Evolutionary conservation across 345 rosid species (phyloP).

Genomic region (Ailanthus altissimus): DNA sequence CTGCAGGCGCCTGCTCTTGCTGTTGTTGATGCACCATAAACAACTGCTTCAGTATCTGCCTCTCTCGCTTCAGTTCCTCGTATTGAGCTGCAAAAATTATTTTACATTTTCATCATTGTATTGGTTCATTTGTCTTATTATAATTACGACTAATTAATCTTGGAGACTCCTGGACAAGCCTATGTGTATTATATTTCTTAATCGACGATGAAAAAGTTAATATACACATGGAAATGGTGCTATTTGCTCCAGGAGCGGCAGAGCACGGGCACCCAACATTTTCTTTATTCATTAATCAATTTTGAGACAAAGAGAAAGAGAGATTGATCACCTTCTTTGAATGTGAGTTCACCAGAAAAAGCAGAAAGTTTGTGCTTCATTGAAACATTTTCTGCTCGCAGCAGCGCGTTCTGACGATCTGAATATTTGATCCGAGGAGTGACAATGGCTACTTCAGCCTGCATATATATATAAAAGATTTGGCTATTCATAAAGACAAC

Average conservation of each 20-base stretch:
- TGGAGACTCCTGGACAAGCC: too few species aligned
- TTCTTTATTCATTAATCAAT: neutral
- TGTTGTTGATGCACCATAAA: neutral
- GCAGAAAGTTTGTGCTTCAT: slow-evolving; percentile 16
- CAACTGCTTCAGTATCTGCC: slow-evolving; percentile 16
- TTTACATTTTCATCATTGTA: neutral
- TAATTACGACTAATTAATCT: too few species aligned
- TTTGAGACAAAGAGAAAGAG: neutral
- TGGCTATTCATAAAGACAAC: too few species aligned
- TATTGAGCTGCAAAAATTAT: slow-evolving; percentile 27
- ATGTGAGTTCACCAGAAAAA: neutral
- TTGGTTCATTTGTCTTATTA: neutral
- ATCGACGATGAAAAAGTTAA: too few species aligned
- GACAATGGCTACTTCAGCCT: slow-evolving; percentile 24
- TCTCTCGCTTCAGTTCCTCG: slow-evolving; percentile 34
- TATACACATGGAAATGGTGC: too few species aligned
- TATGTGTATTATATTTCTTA: too few species aligned
- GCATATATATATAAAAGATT: too few species aligned
- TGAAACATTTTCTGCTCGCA: slow-evolving; percentile 25
- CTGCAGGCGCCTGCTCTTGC: neutral
- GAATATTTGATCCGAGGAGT: slow-evolving; percentile 15
- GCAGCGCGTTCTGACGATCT: slow-evolving; percentile 18
- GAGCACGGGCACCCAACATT: too few species aligned
- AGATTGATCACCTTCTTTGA: slow-evolving; percentile 23
- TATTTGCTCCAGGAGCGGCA: too few species aligned